phyloP scores from a whole-genome alignment of 2,329 filamentous ascomycete species.

The Amphichorda felina region DNA sequence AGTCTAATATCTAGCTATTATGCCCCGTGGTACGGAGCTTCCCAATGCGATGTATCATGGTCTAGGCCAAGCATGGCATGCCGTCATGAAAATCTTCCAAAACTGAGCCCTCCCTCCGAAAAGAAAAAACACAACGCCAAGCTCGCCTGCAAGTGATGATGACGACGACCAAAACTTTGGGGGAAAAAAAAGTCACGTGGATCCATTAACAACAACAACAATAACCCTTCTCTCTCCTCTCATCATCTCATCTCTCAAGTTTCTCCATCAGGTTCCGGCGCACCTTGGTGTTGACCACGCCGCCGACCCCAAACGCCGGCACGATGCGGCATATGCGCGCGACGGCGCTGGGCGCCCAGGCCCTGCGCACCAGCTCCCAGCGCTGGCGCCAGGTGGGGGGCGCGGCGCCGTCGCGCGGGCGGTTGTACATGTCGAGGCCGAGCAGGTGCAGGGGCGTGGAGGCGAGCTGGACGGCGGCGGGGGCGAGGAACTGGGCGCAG shows the following conservation, averaged over 20 bases:
- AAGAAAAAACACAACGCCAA: neutral
- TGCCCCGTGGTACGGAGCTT: no score
- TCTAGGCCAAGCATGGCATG: neutral
- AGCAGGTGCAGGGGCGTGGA: slow-evolving; percentile 79
- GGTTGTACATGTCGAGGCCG: slow-evolving; percentile 78
- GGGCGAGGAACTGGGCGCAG: slow-evolving; percentile 68
- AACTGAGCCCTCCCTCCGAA: neutral
- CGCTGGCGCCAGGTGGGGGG: slow-evolving; percentile 41
- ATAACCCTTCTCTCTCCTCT: no score
- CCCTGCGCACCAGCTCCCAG: slow-evolving; percentile 53
- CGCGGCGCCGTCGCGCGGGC: slow-evolving; percentile 24
- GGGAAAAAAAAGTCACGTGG: no score
- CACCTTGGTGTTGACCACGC: slow-evolving; percentile 70
- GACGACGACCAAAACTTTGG: neutral
- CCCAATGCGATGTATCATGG: neutral
- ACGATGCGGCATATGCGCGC: slow-evolving; percentile 78
- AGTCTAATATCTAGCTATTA: no score
- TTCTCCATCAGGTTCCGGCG: slow-evolving; percentile 54
- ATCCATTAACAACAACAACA: no score
- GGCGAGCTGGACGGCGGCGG: slow-evolving; percentile 65
- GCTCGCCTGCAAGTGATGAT: neutral
- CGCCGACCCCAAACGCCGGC: slow-evolving; percentile 79
- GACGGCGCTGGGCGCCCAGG: slow-evolving; percentile 62
- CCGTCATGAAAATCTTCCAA: neutral
- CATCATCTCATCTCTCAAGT: slow-evolving; percentile 29